phyloP scores from a whole-genome alignment of 805 yeast species.

The Monosporozyma unispora region DNA sequence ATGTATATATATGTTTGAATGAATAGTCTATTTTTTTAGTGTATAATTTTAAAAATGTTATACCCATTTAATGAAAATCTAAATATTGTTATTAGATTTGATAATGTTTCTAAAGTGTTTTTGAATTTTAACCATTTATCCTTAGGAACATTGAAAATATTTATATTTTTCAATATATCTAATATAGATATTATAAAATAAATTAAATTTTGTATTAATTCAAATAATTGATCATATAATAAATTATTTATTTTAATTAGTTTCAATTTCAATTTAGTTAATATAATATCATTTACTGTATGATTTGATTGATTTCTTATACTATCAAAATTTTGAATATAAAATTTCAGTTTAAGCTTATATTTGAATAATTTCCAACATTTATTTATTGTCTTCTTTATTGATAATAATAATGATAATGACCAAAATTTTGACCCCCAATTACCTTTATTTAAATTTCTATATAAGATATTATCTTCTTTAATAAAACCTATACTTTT shows the following conservation, averaged over 20 bases:
- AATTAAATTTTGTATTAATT: conserved; percentile 19
- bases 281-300: conserved; percentile 12
- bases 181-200: conserved; percentile 17
- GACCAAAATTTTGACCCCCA: conserved; percentile 27
- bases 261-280: conserved; percentile 11
- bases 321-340: neutral
- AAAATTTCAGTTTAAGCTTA: neutral
- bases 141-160: conserved; percentile 4
- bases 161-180: conserved; percentile 11
- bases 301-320: conserved; percentile 4
- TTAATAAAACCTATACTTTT: conserved; percentile 23
- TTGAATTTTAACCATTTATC: conserved; percentile 3
- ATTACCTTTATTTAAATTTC: conserved; percentile 20
- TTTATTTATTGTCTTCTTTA: conserved; percentile 12
- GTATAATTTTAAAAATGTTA: neutral
- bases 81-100: conserved; percentile 17
- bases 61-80: conserved; percentile 13
- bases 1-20: conserved; percentile 1
- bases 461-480: conserved; percentile 18
- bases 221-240: conserved; percentile 15
- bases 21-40: conserved; percentile 1
- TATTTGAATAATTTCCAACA: neutral
- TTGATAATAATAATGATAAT: conserved; percentile 18
- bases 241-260: conserved; percentile 9
- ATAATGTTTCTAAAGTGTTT: conserved; percentile 15